Conservation (phyloP, 768 basidiomycete species). For the Leccinum longicurvipes region DNA sequence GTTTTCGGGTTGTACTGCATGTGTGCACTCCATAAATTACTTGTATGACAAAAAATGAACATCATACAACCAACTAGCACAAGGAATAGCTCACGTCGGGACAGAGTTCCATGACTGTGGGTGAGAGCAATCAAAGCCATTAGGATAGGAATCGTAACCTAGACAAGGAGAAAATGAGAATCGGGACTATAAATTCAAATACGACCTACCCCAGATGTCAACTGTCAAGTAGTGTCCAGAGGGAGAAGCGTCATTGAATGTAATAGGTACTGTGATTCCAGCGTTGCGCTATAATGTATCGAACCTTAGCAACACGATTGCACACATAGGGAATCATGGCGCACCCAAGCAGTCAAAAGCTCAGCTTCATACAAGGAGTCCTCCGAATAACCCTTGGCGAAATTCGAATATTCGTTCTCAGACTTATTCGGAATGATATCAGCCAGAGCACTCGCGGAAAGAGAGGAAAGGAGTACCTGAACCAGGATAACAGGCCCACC, state of each 20-base stretch:
- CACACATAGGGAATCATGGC: background rate
- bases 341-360: constrained; percentile 33
- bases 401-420: constrained; percentile 51
- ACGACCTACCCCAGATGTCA: constrained; percentile 44
- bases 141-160: constrained; percentile 38
- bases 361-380: constrained; percentile 42
- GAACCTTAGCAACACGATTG: constrained; percentile 1
- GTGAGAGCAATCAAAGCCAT: constrained; percentile 52
- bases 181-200: background rate
- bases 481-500: constrained; percentile 53
- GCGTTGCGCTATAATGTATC: constrained; percentile 33
- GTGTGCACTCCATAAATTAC: constrained; percentile 41
- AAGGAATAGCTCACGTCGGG: constrained; percentile 28
- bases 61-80: background rate
- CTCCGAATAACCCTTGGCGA: constrained; percentile 35
- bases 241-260: constrained; percentile 46
- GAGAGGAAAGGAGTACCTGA: constrained; percentile 19
- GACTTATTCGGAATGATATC: constrained; percentile 31
- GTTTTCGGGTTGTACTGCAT: constrained; percentile 16
- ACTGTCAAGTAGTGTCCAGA: constrained; percentile 44
- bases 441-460: constrained; percentile 25
- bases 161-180: background rate
- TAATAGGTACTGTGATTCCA: constrained; percentile 47
- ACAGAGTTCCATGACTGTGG: constrained; percentile 46
- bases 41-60: background rate